Conservation (phyloP, 352 stramenopile species). For the Elongisporangium anandrum region DNA sequence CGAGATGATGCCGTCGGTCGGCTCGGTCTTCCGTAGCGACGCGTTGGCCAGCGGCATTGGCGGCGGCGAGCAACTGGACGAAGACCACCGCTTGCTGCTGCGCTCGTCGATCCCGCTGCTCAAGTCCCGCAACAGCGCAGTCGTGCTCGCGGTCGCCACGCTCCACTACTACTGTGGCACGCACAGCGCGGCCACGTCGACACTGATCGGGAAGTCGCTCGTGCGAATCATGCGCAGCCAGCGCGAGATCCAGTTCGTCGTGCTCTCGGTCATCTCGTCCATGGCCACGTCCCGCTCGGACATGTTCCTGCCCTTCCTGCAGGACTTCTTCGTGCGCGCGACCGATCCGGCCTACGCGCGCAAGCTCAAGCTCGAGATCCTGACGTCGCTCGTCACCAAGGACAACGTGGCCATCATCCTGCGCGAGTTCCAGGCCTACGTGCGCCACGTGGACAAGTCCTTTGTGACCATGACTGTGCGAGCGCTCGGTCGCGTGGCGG, state of each 20-base stretch:
- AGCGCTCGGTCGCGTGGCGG: slow-evolving; percentile 90
- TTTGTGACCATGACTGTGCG: slow-evolving; percentile 95
- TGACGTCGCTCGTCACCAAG: slow-evolving; percentile 90
- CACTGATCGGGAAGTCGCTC: slow-evolving; percentile 94
- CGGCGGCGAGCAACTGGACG: slow-evolving; percentile 85
- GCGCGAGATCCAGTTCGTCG: slow-evolving; percentile 98
- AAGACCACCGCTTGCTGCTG: slow-evolving; percentile 96
- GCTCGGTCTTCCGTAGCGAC: slow-evolving; percentile 74
- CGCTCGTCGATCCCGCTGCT: slow-evolving; percentile 94
- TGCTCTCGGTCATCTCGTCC: slow-evolving; percentile 93
- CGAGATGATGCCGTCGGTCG: slow-evolving; percentile 54
- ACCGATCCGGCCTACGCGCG: slow-evolving; percentile 94
- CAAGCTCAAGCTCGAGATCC: slow-evolving; percentile 97
- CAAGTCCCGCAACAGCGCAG: slow-evolving; percentile 95
- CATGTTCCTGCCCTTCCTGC: slow-evolving; percentile 95
- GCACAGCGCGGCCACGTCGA: slow-evolving; percentile 78
- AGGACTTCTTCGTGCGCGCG: slow-evolving; percentile 96
- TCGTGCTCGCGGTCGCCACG: slow-evolving; percentile 95
- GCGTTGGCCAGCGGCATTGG: slow-evolving; percentile 62
- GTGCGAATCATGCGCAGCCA: slow-evolving; percentile 96
- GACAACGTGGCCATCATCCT: slow-evolving; percentile 93
- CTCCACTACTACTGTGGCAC: slow-evolving; percentile 97
- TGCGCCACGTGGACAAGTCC: slow-evolving; percentile 91
- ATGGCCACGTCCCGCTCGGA: slow-evolving; percentile 93
- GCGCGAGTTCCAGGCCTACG: slow-evolving; percentile 95